Conservation (phyloP, 805 yeast species). For the Cyberlindnera maritima region DNA sequence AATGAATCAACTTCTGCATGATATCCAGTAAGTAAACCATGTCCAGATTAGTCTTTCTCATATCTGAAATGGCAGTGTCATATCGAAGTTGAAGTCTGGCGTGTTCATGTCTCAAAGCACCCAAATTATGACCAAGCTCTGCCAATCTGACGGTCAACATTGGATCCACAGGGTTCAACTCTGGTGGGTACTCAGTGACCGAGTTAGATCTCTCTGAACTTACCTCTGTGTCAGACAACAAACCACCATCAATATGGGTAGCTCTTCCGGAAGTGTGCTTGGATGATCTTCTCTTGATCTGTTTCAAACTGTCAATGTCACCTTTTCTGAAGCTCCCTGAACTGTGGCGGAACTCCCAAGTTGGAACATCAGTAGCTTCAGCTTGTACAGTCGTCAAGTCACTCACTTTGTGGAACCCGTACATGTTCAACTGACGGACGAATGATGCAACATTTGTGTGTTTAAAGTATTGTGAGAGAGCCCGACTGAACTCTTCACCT, state of each 20-base stretch:
- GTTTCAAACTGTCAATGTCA: conserved; percentile 66
- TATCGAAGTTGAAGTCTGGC: conserved; percentile 41
- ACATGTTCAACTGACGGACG: conserved; percentile 51
- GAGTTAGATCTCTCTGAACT: conserved; percentile 23
- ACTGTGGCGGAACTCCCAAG: conserved; percentile 90
- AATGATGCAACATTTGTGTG: conserved; percentile 80
- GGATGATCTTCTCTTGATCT: conserved; percentile 76
- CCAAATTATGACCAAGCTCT: conserved; percentile 39
- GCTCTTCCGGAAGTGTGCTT: conserved; percentile 28
- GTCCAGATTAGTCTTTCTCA: conserved; percentile 50
- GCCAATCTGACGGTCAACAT: conserved; percentile 27
- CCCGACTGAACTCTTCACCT: conserved; percentile 82
- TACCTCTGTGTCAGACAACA: conserved; percentile 20
- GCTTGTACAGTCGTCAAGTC: conserved; percentile 7
- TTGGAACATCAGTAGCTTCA: conserved; percentile 19
- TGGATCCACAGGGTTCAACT: conserved; percentile 18
- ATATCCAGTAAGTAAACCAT: conserved; percentile 50
- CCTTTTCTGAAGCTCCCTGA: conserved; percentile 79
- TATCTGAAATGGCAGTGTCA: conserved; percentile 46
- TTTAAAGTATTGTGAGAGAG: conserved; percentile 61
- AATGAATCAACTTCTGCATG: conserved; percentile 31
- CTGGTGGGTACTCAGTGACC: conserved; percentile 13
- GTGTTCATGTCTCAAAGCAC: conserved; percentile 40
- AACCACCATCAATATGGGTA: conserved; percentile 7
- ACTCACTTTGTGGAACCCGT: conserved; percentile 44